These are phyloP conservation scores for Myxozyma mucilagina DNA, from an alignment of 805 yeast species.

Conservation along the genomic window DNA sequence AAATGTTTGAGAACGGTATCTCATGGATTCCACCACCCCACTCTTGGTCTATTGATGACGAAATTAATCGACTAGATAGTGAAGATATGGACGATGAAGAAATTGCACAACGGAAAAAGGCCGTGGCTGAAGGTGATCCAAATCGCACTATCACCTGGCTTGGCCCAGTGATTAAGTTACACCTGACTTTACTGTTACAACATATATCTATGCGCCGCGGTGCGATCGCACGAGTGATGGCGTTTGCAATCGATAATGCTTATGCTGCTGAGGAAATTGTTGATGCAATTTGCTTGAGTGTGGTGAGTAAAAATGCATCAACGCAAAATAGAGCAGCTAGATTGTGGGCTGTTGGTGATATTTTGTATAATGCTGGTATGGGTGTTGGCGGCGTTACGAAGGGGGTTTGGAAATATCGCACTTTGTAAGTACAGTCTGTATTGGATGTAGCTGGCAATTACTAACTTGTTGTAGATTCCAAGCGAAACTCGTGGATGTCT, in stretches of 20 bases:
- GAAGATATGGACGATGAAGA: conserved; percentile 21
- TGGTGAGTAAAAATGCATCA: conserved; percentile 22
- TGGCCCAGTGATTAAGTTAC: conserved; percentile 27
- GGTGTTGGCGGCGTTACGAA: conserved; percentile 25
- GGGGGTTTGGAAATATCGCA: conserved; percentile 30
- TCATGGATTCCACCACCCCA: conserved; percentile 26
- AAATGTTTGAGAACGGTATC: not conserved
- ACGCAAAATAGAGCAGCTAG: conserved; percentile 30
- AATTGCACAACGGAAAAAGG: not conserved
- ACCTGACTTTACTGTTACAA: conserved; percentile 34
- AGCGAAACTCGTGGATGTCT: conserved; percentile 18
- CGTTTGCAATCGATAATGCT: conserved; percentile 35
- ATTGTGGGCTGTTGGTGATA: conserved; percentile 36
- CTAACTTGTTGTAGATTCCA: conserved; percentile 15
- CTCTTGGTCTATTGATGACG: conserved; percentile 27
- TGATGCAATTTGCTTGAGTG: conserved; percentile 31
- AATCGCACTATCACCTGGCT: conserved; percentile 21
- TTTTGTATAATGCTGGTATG: conserved; percentile 34
- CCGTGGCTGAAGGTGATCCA: conserved; percentile 5
- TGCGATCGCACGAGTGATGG: conserved; percentile 38
- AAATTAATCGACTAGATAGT: conserved; percentile 25
- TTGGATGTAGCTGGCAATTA: not conserved
- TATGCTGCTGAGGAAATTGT: conserved; percentile 35
- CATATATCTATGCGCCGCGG: conserved; percentile 36
- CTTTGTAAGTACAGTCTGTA: conserved; percentile 16